Base-by-base conservation (phyloP, 192 early-diverging fungal genomes). In the Podila verticillata region DNA sequence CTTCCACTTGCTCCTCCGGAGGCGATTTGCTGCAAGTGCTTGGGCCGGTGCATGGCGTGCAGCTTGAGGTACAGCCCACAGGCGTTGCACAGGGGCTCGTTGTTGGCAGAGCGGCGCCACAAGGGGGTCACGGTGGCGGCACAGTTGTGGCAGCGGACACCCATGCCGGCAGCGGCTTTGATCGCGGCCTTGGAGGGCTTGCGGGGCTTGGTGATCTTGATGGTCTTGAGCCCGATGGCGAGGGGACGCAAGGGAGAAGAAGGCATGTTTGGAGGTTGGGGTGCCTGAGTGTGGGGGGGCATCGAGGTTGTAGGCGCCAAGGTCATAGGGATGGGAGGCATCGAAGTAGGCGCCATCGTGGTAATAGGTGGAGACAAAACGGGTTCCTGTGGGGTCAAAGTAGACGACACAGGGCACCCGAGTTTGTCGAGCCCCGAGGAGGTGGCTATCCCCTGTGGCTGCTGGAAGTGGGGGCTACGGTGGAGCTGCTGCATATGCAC, bases 11-110 rank as follows among this genome's bases (percentile, higher is more conserved):
- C 39, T 44, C 39, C 39, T 44, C 39, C 39, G 39, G 39, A 44
- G 5, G 64, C 56, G 20, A 60, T 49, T 7, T 72, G 75, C 12
- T 80, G 77, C 22, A 80, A 47, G 44, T 80, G 77, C 70, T 68
- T 72, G 60, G 77, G 77, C 2, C 77, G 77, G 31, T 80, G 77
- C 65, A 59, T 68, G 15, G 77, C 77, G 60, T 80, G 77, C 26
- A 80, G 32, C 57, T 80, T 80, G 65, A 70, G 70, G 57, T 96
- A 99, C 26, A 99, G 85, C 3, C 97, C 97, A 73, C 98, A 99
- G 9, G 98, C 98, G 72, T 99, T 99, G 84, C 98, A 99, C 29
- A 99, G 86, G 6, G 94, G 84, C 68, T 94, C 91, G 57, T 96
- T 96, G 64, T 93, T 89, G n/a, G 85, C 87, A 34, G 94, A 91